Percentiles rank a stretch among this genome's conserved stretches.
Evolutionary conservation across 2,329 filamentous ascomycete genomes (phyloP).

Genomic region (Cytospora paraplurivora): DNA sequence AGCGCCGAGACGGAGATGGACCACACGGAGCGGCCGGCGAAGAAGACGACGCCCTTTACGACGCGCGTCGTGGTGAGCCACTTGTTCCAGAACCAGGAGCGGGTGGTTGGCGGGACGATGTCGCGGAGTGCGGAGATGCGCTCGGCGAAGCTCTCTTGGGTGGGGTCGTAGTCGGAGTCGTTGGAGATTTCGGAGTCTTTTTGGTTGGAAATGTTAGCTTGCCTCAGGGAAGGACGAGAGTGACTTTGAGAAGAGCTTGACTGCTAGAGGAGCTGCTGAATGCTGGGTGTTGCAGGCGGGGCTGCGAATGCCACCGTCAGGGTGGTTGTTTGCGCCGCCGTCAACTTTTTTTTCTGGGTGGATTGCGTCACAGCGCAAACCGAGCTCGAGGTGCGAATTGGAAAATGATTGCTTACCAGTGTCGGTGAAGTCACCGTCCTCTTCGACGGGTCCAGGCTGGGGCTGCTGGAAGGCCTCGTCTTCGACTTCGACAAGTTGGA

Average conservation of each 20-base stretch:
- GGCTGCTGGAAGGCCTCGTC: conserved; percentile 88
- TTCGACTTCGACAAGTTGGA: conserved; percentile 94
- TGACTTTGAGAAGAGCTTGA: background rate
- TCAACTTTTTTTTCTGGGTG: conserved; percentile 27
- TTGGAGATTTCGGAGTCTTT: conserved; percentile 79
- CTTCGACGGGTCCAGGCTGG: conserved; percentile 66
- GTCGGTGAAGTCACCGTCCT: conserved; percentile 92
- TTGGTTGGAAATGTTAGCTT: conserved; percentile 38
- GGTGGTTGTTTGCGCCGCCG: conserved; percentile 6
- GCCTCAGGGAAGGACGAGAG: conserved; percentile 2
- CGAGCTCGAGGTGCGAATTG: background rate
- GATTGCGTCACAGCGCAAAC: conserved; percentile 26
- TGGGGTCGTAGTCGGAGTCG: conserved; percentile 69
- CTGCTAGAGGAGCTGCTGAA: background rate
- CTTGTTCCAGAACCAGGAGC: conserved; percentile 66
- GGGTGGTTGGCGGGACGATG: conserved; percentile 73
- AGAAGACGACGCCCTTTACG: conserved; percentile 62
- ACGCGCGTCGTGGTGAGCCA: conserved; percentile 57
- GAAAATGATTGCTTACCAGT: conserved; percentile 63
- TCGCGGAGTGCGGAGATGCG: conserved; percentile 73
- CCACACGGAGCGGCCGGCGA: conserved; percentile 87
- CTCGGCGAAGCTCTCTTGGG: conserved; percentile 63
- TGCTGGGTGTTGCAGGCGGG: conserved; percentile 4
- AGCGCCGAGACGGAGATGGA: conserved; percentile 87
- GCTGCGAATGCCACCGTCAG: conserved; percentile 1